Percentiles rank a stretch among this genome's conserved stretches.
Conservation (phyloP, 768 basidiomycete genomes). For the Auricularia sp. region DNA sequence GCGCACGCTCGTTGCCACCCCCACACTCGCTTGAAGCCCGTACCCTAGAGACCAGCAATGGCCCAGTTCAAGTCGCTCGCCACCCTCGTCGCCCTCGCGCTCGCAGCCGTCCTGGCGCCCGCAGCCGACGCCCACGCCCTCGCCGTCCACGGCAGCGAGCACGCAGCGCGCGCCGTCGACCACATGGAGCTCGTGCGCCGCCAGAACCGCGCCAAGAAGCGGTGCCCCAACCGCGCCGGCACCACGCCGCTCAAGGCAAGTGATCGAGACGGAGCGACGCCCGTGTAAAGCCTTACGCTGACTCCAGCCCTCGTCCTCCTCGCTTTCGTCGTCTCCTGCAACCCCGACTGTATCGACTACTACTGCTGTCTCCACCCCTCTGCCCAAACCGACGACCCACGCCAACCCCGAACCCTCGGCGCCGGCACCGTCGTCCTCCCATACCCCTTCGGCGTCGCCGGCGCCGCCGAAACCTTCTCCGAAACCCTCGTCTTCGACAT, state of each 20-base stretch:
- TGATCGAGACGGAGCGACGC: neutral
- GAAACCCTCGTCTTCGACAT: neutral
- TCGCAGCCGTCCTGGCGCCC: neutral
- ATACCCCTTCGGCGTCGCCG: neutral
- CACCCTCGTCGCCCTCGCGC: neutral
- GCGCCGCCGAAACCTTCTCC: neutral
- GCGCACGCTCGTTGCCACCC: neutral
- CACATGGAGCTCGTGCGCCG: neutral
- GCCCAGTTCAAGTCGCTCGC: neutral
- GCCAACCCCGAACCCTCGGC: neutral
- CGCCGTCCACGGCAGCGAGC: neutral
- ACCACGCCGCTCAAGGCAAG: neutral
- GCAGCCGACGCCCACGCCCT: neutral
- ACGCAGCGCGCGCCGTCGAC: neutral
- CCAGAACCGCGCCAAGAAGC: neutral
- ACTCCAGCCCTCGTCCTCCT: neutral
- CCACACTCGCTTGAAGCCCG: neutral
- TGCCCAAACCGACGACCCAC: too few species aligned
- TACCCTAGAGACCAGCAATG: neutral
- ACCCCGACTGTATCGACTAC: neutral
- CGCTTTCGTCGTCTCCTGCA: neutral
- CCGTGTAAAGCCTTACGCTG: neutral
- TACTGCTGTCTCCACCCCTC: neutral
- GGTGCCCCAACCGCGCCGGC: neutral
- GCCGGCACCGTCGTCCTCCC: neutral